These are phyloP conservation scores for Camellia japonica DNA, from an alignment of 148 eudicot genomes.

Conservation along the genomic window DNA sequence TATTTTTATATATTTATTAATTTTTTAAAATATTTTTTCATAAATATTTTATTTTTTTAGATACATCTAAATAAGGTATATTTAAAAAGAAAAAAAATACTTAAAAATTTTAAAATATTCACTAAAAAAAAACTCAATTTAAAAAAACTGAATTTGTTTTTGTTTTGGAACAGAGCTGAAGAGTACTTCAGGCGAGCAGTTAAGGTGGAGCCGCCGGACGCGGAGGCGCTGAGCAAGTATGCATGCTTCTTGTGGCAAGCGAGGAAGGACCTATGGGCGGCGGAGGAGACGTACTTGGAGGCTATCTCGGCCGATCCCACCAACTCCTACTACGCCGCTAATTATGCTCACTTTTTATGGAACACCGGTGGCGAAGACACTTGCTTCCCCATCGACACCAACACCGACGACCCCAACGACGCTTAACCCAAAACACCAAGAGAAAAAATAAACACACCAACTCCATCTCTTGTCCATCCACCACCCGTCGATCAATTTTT, in stretches of 20 bases:
- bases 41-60: background rate
- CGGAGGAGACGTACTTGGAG: constrained; percentile 83
- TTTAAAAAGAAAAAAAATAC: too few species aligned
- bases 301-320: constrained; percentile 76
- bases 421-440: background rate
- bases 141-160: background rate
- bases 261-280: constrained; percentile 87
- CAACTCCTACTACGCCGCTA: constrained; percentile 67
- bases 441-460: background rate
- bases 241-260: constrained; percentile 87
- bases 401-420: background rate
- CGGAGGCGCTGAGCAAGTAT: constrained; percentile 79
- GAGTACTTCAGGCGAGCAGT: constrained; percentile 80
- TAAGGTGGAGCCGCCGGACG: constrained; percentile 75
- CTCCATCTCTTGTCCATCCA: background rate
- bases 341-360: constrained; percentile 89
- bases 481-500: background rate
- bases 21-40: background rate
- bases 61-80: too few species aligned
- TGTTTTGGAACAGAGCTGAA: constrained; percentile 65
- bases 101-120: too few species aligned
- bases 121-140: too few species aligned
- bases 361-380: constrained; percentile 90
- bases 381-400: constrained; percentile 69
- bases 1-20: too few species aligned